Evolutionary conservation across 1,284 basidiomycete genomes (phyloP).

Genomic region (Vanrija sp.): DNA sequence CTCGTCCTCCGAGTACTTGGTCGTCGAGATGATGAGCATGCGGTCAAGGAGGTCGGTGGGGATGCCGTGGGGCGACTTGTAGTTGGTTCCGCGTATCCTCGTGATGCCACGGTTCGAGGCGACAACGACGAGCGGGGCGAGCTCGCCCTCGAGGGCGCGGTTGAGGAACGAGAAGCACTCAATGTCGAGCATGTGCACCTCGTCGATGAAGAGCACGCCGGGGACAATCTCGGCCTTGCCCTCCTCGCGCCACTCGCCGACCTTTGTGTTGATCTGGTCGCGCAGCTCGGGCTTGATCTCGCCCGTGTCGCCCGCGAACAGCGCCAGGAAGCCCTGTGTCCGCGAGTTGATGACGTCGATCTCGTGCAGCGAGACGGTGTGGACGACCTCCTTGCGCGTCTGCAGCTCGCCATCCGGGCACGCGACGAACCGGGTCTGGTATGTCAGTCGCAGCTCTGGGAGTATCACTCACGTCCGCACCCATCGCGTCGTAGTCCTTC

Average conservation of each 20-base stretch:
- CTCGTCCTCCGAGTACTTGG: constrained; percentile 79
- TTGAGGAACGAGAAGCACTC: constrained; percentile 99
- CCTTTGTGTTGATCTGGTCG: constrained; percentile 94
- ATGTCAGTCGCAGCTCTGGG: neutral
- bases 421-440: constrained; percentile 91
- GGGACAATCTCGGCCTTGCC: constrained; percentile 98
- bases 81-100: constrained; percentile 90
- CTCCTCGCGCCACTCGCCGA: constrained; percentile 97
- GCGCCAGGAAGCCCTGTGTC: constrained; percentile 74
- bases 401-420: constrained; percentile 98
- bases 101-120: constrained; percentile 95
- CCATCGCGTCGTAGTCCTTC: constrained; percentile 98
- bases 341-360: constrained; percentile 99
- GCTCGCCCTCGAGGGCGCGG: constrained; percentile 86
- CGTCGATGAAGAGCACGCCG: constrained; percentile 88
- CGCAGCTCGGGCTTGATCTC: constrained; percentile 98
- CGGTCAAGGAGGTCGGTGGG: constrained; percentile 93
- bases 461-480: constrained; percentile 72
- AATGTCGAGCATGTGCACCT: constrained; percentile 99
- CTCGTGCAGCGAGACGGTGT: constrained; percentile 95
- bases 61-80: constrained; percentile 88
- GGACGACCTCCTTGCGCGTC: constrained; percentile 92
- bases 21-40: constrained; percentile 90
- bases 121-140: constrained; percentile 96
- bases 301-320: constrained; percentile 84